A percentile compares a stretch with the other conserved stretches of the same genome.
Evolutionary conservation across 139 green algal species (phyloP).

Genomic region (Zygnema circumcarinatum): DNA sequence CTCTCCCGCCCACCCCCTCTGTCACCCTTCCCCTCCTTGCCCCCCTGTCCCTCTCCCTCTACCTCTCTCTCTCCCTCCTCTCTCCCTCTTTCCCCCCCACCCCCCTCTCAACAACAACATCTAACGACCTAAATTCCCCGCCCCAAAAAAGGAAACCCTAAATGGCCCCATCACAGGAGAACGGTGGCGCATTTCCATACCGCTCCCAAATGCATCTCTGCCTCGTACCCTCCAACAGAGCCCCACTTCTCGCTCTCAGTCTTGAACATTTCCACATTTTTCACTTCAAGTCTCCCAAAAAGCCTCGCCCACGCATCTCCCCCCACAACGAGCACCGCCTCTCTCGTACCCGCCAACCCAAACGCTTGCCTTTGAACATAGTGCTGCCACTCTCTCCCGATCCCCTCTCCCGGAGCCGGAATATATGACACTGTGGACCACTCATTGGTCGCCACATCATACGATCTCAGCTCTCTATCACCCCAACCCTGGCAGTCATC

Average conservation of each 20-base stretch:
- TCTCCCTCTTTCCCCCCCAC: not conserved
- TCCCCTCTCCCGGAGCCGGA: not conserved
- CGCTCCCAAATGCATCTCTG: not conserved
- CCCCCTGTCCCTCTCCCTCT: not conserved
- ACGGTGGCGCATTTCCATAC: conserved; percentile 19
- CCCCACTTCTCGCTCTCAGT: conserved; percentile 8
- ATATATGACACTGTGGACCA: not conserved
- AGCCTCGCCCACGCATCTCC: conserved; percentile 17
- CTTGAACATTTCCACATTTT: not conserved
- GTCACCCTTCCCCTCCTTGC: not conserved
- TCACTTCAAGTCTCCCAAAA: not conserved
- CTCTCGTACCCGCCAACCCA: not conserved
- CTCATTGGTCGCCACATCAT: not conserved
- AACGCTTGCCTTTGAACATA: conserved; percentile 3
- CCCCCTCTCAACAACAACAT: no score
- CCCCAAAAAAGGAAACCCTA: no score
- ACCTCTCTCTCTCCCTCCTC: not conserved
- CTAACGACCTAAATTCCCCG: no score
- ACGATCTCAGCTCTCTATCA: not conserved
- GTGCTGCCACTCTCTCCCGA: conserved; percentile 20
- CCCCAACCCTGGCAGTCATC: conserved; percentile 13
- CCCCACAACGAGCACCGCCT: not conserved
- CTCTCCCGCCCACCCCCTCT: not conserved
- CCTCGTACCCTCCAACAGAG: not conserved
- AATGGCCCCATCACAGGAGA: not conserved